A percentile compares a stretch with the other conserved stretches of the same genome.
These are phyloP conservation scores for Chrysoporthe cubensis DNA, from an alignment of 2,329 filamentous ascomycete genomes.

Conservation along the genomic window DNA sequence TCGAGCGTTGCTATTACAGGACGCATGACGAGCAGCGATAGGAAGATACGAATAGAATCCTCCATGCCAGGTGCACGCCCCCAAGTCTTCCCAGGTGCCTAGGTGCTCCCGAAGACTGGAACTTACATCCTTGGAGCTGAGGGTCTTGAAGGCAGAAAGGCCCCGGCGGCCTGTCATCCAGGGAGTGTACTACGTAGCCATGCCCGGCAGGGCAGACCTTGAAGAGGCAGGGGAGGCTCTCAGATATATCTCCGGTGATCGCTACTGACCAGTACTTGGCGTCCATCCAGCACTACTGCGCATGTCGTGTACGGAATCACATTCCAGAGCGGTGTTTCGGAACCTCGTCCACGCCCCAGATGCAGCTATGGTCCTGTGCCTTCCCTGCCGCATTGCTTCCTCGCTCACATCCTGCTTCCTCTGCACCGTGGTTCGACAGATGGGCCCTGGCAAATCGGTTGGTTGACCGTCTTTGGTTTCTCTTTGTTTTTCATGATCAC, in stretches of 20 bases:
- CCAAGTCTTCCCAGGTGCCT: not conserved
- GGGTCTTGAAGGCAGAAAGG: not conserved
- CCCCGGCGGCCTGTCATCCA: not conserved
- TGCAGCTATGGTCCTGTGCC: not conserved
- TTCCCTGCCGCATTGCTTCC: slow-evolving; percentile 8
- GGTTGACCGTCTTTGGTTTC: slow-evolving; percentile 29
- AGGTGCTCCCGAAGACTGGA: not conserved
- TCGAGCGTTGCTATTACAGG: not conserved
- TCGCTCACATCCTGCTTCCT: slow-evolving; percentile 21
- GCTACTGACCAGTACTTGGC: not conserved
- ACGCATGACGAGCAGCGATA: not conserved
- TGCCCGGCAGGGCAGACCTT: not conserved
- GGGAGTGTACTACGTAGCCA: not conserved
- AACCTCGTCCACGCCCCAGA: not conserved
- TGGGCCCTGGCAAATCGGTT: slow-evolving; percentile 18
- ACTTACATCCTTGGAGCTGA: too few species aligned
- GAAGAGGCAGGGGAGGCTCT: not conserved
- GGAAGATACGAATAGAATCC: not conserved
- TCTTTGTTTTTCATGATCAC: slow-evolving; percentile 45
- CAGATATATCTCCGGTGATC: not conserved
- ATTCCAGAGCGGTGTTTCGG: slow-evolving; percentile 16
- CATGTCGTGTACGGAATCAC: not conserved
- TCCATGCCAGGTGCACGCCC: not conserved
- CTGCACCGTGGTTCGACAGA: slow-evolving; percentile 8
- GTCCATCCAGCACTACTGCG: not conserved